Evolutionary conservation across 2,329 filamentous ascomycete genomes (phyloP).

Genomic region (Pestalotiopsis sp.): DNA sequence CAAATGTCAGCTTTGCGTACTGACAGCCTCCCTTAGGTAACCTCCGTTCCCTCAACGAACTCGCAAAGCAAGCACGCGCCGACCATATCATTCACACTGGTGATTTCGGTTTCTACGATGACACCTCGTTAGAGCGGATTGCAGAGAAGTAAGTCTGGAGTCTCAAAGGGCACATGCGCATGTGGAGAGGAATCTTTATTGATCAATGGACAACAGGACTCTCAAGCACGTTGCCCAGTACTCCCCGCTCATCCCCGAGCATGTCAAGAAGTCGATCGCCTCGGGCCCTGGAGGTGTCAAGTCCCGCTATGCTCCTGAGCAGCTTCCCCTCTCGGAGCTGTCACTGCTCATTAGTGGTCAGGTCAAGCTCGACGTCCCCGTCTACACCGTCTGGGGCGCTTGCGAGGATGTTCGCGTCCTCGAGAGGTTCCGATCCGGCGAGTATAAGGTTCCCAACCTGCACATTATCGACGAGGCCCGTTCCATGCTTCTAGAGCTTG

Average conservation of each 20-base stretch:
- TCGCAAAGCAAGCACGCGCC: constrained; percentile 90
- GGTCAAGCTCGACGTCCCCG: constrained; percentile 90
- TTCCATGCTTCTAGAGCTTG: constrained; percentile 91
- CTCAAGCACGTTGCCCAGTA: constrained; percentile 98
- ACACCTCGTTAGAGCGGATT: constrained; percentile 92
- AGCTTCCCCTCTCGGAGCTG: constrained; percentile 91
- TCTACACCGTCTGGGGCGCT: constrained; percentile 98
- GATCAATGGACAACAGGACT: constrained; percentile 61
- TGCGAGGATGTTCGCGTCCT: constrained; percentile 97
- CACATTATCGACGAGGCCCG: constrained; percentile 99
- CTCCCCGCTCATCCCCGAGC: constrained; percentile 87
- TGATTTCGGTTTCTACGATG: constrained; percentile 99
- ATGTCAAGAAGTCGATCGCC: constrained; percentile 68
- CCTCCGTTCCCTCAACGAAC: constrained; percentile 90
- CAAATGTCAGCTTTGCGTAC: background rate
- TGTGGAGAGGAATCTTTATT: background rate
- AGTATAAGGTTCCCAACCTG: constrained; percentile 97
- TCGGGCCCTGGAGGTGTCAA: constrained; percentile 79
- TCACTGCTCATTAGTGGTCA: constrained; percentile 85
- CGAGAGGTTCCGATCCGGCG: constrained; percentile 95
- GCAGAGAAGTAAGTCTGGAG: constrained; percentile 81
- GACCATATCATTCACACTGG: constrained; percentile 99
- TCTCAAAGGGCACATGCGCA: background rate
- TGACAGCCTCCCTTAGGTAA: constrained; percentile 65
- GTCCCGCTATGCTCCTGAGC: constrained; percentile 76